These are phyloP conservation scores for Cymbidium sinense DNA, from an alignment of 106 monocot species.

Conservation along the genomic window DNA sequence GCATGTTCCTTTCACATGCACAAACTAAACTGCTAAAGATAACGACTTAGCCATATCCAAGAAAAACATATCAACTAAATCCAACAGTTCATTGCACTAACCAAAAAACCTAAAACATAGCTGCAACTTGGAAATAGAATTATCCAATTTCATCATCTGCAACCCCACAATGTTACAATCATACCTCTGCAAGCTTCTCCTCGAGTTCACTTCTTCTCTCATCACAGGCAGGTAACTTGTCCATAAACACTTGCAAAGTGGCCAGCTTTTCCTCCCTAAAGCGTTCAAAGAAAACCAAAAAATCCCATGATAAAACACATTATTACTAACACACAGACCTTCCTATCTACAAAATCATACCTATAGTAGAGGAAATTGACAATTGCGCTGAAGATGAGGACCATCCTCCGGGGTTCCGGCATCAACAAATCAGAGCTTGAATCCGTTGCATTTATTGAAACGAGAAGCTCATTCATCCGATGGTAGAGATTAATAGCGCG, in stretches of 20 bases:
- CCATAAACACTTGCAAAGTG: slow-evolving; percentile 3
- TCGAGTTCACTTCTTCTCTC: background rate
- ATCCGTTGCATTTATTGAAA: slow-evolving; percentile 19
- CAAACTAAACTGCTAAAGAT: too few species aligned
- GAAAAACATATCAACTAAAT: too few species aligned
- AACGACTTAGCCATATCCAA: too few species aligned
- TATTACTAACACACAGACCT: background rate
- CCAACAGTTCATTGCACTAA: background rate
- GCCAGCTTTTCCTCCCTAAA: slow-evolving; percentile 9
- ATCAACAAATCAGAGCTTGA: slow-evolving; percentile 52
- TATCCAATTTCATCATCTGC: background rate
- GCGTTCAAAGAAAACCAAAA: background rate
- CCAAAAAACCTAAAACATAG: background rate
- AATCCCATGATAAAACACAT: background rate
- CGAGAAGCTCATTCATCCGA: slow-evolving; percentile 32
- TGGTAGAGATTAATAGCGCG: slow-evolving; percentile 25
- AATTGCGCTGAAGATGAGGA: slow-evolving; percentile 50
- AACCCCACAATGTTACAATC: background rate
- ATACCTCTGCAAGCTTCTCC: slow-evolving; percentile 4
- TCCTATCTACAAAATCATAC: slow-evolving; percentile 5
- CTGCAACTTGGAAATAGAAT: background rate
- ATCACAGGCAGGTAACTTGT: background rate
- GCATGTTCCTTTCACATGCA: too few species aligned
- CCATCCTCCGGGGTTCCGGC: slow-evolving; percentile 38
- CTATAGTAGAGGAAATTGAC: slow-evolving; percentile 66